Percentiles rank a stretch among this genome's conserved stretches.
These are phyloP conservation scores for Rhizomucor pusillus DNA, from an alignment of 371 early-diverging fungal genomes.

Conservation along the genomic window DNA sequence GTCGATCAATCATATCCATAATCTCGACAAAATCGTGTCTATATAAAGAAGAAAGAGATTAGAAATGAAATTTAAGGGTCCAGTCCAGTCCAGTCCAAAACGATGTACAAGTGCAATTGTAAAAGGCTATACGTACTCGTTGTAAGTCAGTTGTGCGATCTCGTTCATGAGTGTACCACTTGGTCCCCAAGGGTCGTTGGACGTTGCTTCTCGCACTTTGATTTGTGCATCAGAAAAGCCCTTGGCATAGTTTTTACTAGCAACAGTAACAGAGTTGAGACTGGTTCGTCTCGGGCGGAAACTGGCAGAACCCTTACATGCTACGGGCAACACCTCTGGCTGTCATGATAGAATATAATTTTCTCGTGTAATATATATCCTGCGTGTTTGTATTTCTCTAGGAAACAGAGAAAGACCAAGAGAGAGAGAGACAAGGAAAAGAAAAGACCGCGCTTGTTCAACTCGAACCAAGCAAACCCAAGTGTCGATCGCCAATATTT, in stretches of 20 bases:
- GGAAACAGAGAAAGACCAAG: not conserved
- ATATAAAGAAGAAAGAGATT: too few species aligned
- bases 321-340: slow-evolving; percentile 1
- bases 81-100: not conserved
- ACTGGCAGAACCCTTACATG: not conserved
- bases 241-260: slow-evolving; percentile 93
- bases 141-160: slow-evolving; percentile 86
- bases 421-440: not conserved
- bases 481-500: not conserved
- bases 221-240: slow-evolving; percentile 95
- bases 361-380: not conserved
- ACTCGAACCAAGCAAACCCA: too few species aligned
- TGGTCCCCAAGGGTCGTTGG: slow-evolving; percentile 89
- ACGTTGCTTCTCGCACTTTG: slow-evolving; percentile 94
- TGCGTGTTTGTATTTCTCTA: not conserved
- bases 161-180: slow-evolving; percentile 81
- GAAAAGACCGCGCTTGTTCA: too few species aligned
- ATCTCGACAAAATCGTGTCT: slow-evolving; percentile 92
- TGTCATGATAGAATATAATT: not conserved
- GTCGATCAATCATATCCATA: slow-evolving; percentile 96
- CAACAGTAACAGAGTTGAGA: not conserved
- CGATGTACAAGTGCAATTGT: not conserved
- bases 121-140: slow-evolving; percentile 62
- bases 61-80: not conserved
- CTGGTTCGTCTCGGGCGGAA: not conserved